Base-by-base conservation (phyloP, 2,329 filamentous ascomycete species). In the Domatiomyces globalis region DNA sequence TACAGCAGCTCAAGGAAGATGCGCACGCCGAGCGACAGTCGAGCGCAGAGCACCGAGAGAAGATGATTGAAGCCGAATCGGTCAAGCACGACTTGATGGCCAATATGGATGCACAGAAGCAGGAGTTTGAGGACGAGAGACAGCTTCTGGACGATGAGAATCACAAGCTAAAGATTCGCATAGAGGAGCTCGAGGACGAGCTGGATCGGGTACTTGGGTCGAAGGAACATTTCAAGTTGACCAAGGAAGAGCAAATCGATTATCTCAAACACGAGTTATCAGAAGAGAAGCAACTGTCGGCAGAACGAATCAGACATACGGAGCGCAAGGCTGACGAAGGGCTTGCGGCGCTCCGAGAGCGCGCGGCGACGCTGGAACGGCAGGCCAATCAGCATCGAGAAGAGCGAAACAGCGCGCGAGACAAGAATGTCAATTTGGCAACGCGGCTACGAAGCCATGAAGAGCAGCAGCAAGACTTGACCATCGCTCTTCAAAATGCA, bases 71-170 rank as follows among this genome's bases (percentile, higher is more conserved):
- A 66, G 86, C 80, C 5, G 87, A 92, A 60, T 89, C 87, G 2
- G 95, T 85, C 1, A 98, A 98, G 67, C 85, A 85, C 60, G 92
- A 96, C 66, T 78, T 98, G 8, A 81, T 98, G 69, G 84, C 87
- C 58, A 98, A 98, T 63, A 87, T 98, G 71, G 88, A 96, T 63
- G 85, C 89, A 10, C 79, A 94, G 58, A 87, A 95, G 67, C 81
- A 80, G 22, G 83, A 96, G 62, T 95, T 95, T 59, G 75, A 85
- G 36, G 81, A 83, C 48, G 90, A 96, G 66, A 80, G 92, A 42
- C 87, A 85, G 62, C 84, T 82, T 8, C 73, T 96, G 0, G 86
- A 95, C 60, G 75, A 79, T 15, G 89, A 96, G 64, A 81, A 92
- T 52, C 83, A 81, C 59, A 77, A 78, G 12, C 76, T 89, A 52